Base-by-base conservation (phyloP, 2,329 filamentous ascomycete genomes). In the Ophiostoma ips region DNA sequence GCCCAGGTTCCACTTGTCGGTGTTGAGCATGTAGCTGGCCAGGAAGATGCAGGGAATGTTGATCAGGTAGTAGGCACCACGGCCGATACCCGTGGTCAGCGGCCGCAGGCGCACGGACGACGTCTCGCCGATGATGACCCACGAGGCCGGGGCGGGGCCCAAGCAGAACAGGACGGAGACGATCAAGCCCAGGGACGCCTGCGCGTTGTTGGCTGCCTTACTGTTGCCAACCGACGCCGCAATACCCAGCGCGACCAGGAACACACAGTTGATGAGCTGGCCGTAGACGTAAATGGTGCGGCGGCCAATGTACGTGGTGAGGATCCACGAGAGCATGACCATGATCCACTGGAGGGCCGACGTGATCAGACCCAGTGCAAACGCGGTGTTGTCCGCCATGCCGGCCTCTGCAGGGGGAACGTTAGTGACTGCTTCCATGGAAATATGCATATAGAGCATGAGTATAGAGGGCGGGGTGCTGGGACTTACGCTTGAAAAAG, bases 281-380 rank as follows among this genome's bases (percentile, higher is more conserved):
- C 57, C 56, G 40, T 45, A 56, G 18, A 58, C 36, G 37, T 54
- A 56, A 21, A 56, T 51, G 34, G 43, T 49, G 36, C 55, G 55
- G 33, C 55, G 52, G 19, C 48, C 51, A 16, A 51, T 47, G 43
- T 48, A 51, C 1, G 73, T 72, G 13, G 76, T 83, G 46, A 84
- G 71, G 50, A 82, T 64, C 80, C 80, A 83, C 52, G 79, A 50
- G 35, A 80, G 66, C 72, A 81, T 81, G 60, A 80, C 76, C 54
- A 79, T 70, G 59, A 83, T 63, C 63, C 63, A 68, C 60, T 81
- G 76, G 2, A 83, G 76, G 46, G 71, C 75, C 0, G 79, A 81
- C 48, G 74, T 82, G 62, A 82, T 81, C 28, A 83, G 72, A 62
- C 75, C 75, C 15, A 83, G 67, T 35, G 71, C 72, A 59, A 83